Evolutionary conservation across 805 yeast species (phyloP).

Genomic region (Saturnispora saitoi): DNA sequence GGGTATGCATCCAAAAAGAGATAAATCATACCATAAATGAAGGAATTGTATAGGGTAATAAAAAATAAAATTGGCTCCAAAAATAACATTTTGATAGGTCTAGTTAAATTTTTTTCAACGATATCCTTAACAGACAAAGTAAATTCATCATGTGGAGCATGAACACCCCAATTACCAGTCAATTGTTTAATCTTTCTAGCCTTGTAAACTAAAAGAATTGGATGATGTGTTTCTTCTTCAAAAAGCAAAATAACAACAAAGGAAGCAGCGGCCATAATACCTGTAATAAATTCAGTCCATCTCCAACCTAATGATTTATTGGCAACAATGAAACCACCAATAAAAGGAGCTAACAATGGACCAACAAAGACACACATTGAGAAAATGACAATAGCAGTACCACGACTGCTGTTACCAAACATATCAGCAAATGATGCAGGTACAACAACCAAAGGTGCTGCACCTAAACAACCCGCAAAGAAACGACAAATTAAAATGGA

Average conservation of each 20-base stretch:
- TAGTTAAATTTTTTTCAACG: constrained; percentile 49
- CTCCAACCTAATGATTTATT: constrained; percentile 64
- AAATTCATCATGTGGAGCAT: constrained; percentile 65
- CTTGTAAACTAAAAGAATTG: constrained; percentile 51
- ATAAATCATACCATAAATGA: constrained; percentile 73
- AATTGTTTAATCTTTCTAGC: constrained; percentile 54
- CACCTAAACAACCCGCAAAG: constrained; percentile 73
- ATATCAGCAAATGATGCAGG: constrained; percentile 85
- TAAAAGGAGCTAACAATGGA: constrained; percentile 77
- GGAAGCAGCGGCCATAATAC: constrained; percentile 43
- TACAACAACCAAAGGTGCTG: constrained; percentile 77
- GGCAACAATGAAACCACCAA: constrained; percentile 57
- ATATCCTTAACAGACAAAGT: constrained; percentile 50
- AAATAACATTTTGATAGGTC: constrained; percentile 61
- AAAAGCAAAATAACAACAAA: constrained; percentile 34
- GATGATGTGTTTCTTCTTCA: constrained; percentile 64
- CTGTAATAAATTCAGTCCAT: constrained; percentile 70
- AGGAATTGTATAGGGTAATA: constrained; percentile 63
- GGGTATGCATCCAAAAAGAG: constrained; percentile 71
- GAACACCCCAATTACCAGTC: constrained; percentile 78
- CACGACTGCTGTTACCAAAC: constrained; percentile 58
- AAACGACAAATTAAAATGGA: constrained; percentile 71
- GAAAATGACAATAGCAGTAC: constrained; percentile 66
- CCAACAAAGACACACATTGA: constrained; percentile 68
- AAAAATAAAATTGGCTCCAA: constrained; percentile 68